These are phyloP conservation scores for Eutypa lata DNA, from an alignment of 2,329 filamentous ascomycete species.

Conservation along the genomic window DNA sequence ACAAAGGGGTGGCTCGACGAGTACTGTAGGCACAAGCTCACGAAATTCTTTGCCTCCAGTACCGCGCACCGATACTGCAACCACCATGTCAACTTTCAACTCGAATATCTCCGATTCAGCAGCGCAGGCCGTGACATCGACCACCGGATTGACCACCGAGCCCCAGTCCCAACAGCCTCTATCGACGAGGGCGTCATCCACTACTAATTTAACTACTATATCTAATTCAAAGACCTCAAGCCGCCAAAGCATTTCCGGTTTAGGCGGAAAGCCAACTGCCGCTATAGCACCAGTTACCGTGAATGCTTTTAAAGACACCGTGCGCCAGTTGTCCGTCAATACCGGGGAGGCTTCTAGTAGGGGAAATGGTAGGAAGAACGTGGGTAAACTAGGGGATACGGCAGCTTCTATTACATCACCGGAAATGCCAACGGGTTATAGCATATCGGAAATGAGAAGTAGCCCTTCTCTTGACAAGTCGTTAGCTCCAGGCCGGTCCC, in stretches of 20 bases:
- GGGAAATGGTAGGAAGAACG: slow-evolving; percentile 37
- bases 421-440: slow-evolving; percentile 39
- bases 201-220: slow-evolving; percentile 39
- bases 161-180: slow-evolving; percentile 36
- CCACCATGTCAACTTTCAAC: slow-evolving; percentile 30
- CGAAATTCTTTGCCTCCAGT: slow-evolving; percentile 40
- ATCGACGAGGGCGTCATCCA: slow-evolving; percentile 47
- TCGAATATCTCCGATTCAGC: slow-evolving; percentile 30
- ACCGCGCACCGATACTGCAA: slow-evolving; percentile 38
- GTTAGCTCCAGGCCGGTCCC: slow-evolving; percentile 22
- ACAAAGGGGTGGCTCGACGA: slow-evolving; percentile 21
- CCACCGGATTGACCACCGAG: slow-evolving; percentile 35
- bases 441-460: slow-evolving; percentile 26
- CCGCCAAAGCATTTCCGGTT: slow-evolving; percentile 29
- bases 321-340: slow-evolving; percentile 36
- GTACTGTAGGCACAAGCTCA: slow-evolving; percentile 36
- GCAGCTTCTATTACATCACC: slow-evolving; percentile 32
- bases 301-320: slow-evolving; percentile 44
- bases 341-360: slow-evolving; percentile 42
- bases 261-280: slow-evolving; percentile 34
- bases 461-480: slow-evolving; percentile 27
- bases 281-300: slow-evolving; percentile 48
- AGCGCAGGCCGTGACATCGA: slow-evolving; percentile 32
- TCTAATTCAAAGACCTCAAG: slow-evolving; percentile 40
- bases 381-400: slow-evolving; percentile 39